Evolutionary conservation across 2,329 filamentous ascomycete species (phyloP).

Genomic region (Ophidiomyces ophidiicola): DNA sequence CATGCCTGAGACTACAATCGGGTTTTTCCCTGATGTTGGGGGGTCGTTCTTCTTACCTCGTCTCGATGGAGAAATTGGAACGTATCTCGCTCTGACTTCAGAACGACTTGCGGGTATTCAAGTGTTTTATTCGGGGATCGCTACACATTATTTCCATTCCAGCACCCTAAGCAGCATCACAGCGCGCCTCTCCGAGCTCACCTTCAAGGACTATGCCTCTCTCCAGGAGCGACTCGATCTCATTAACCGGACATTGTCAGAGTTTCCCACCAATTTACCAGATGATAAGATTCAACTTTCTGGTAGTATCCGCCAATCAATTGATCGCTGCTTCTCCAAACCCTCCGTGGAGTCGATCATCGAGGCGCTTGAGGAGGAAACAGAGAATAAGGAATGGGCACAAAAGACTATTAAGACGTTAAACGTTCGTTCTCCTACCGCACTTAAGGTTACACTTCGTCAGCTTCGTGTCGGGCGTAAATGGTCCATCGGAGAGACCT

Average conservation of each 20-base stretch:
- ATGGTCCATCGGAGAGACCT: slow-evolving; percentile 77
- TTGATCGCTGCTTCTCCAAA: slow-evolving; percentile 71
- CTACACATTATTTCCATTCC: slow-evolving; percentile 93
- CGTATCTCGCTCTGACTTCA: slow-evolving; percentile 86
- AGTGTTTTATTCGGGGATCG: slow-evolving; percentile 79
- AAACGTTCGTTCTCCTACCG: slow-evolving; percentile 67
- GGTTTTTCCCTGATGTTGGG: slow-evolving; percentile 96
- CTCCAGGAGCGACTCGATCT: slow-evolving; percentile 52
- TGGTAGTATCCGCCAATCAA: slow-evolving; percentile 61
- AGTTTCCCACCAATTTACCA: slow-evolving; percentile 78
- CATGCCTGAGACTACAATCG: slow-evolving; percentile 97
- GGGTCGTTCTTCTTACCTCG: slow-evolving; percentile 90
- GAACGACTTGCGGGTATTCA: slow-evolving; percentile 71
- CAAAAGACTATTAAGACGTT: slow-evolving; percentile 63
- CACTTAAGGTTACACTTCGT: slow-evolving; percentile 69
- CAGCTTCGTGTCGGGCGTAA: slow-evolving; percentile 64
- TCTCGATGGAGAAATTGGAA: slow-evolving; percentile 75
- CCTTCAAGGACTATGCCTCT: slow-evolving; percentile 65
- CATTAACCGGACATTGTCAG: slow-evolving; percentile 80
- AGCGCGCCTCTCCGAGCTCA: slow-evolving; percentile 72
- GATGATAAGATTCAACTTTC: slow-evolving; percentile 54
- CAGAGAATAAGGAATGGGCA: slow-evolving; percentile 59
- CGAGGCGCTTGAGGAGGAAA: slow-evolving; percentile 46
- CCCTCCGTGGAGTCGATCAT: slow-evolving; percentile 59
- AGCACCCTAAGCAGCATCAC: slow-evolving; percentile 71